Evolutionary conservation across 1,284 basidiomycete species (phyloP).

Genomic region (Sanghuangporus weigelae): DNA sequence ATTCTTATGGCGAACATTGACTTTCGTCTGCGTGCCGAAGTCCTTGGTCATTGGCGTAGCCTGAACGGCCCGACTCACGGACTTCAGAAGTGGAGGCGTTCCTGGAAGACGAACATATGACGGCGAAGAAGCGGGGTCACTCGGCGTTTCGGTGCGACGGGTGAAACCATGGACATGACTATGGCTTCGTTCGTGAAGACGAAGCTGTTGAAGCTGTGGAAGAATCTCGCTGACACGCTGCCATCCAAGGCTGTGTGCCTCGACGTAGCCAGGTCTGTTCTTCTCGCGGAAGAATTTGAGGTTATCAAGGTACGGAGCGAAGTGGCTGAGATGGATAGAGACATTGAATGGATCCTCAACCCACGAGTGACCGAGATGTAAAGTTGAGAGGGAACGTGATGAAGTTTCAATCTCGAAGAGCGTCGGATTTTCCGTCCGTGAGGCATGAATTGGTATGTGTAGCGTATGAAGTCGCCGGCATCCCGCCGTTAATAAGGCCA

Average conservation of each 20-base stretch:
- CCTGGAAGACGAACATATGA: constrained; percentile 42
- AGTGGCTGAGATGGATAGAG: constrained; percentile 66
- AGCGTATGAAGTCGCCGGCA: constrained; percentile 61
- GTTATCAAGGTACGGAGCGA: constrained; percentile 61
- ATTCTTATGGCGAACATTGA: constrained; percentile 26
- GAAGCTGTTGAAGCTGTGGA: constrained; percentile 61
- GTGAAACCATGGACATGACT: constrained; percentile 22
- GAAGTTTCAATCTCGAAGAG: constrained; percentile 42
- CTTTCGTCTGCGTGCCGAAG: constrained; percentile 41
- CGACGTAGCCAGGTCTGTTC: constrained; percentile 62
- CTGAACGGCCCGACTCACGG: constrained; percentile 42
- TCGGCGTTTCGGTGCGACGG: constrained; percentile 19
- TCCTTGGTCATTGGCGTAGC: constrained; percentile 40
- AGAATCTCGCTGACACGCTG: constrained; percentile 60
- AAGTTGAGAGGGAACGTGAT: constrained; percentile 56
- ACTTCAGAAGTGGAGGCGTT: constrained; percentile 44
- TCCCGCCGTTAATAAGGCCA: constrained; percentile 48
- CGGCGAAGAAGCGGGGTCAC: constrained; percentile 24
- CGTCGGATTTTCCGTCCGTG: constrained; percentile 38
- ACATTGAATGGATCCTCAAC: constrained; percentile 59
- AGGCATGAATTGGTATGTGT: constrained; percentile 56
- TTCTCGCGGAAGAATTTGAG: constrained; percentile 72
- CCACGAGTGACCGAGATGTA: constrained; percentile 72
- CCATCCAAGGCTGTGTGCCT: constrained; percentile 53
- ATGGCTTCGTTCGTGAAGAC: constrained; percentile 45